These are phyloP conservation scores for Zopfia rhizophila DNA, from an alignment of 2,329 filamentous ascomycete genomes.

Conservation along the genomic window DNA sequence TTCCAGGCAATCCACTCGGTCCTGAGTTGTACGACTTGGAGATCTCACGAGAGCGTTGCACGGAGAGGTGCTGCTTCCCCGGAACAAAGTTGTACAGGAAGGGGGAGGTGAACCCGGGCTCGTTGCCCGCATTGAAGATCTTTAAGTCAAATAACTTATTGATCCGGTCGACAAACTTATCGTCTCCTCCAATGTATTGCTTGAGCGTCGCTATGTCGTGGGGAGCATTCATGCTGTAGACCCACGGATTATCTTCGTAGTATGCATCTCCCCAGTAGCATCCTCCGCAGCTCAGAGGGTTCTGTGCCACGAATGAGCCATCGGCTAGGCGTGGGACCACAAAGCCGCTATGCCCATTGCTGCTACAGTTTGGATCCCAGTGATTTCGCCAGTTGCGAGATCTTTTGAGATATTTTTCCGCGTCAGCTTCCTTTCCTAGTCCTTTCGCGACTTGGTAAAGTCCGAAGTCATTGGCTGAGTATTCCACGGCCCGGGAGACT, in stretches of 20 bases:
- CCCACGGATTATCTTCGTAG: conserved; percentile 71
- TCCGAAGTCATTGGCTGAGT: conserved; percentile 75
- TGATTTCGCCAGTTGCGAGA: conserved; percentile 78
- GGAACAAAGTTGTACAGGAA: conserved; percentile 73
- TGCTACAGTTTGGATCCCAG: conserved; percentile 69
- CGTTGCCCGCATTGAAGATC: conserved; percentile 75
- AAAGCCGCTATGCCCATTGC: conserved; percentile 72
- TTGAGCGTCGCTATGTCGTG: conserved; percentile 71
- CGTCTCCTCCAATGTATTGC: conserved; percentile 63
- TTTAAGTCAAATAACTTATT: conserved; percentile 67
- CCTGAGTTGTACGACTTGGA: conserved; percentile 68
- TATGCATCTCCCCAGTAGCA: conserved; percentile 74
- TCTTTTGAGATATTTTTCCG: conserved; percentile 68
- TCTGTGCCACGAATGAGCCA: conserved; percentile 60
- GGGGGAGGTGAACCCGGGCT: conserved; percentile 73
- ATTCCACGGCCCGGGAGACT: conserved; percentile 73
- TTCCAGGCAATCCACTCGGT: conserved; percentile 70
- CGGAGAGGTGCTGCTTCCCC: conserved; percentile 69
- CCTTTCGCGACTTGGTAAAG: conserved; percentile 72
- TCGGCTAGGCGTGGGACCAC: conserved; percentile 68
- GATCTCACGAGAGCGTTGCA: conserved; percentile 67
- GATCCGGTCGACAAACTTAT: conserved; percentile 66
- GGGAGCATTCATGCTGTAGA: conserved; percentile 75
- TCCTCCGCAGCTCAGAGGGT: conserved; percentile 66
- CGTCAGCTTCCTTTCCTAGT: conserved; percentile 62